A percentile compares a stretch with the other conserved stretches of the same genome.
These are phyloP conservation scores for Cutaneotrichosporon sp. DNA, from an alignment of 1,284 basidiomycete species.

Conservation along the genomic window DNA sequence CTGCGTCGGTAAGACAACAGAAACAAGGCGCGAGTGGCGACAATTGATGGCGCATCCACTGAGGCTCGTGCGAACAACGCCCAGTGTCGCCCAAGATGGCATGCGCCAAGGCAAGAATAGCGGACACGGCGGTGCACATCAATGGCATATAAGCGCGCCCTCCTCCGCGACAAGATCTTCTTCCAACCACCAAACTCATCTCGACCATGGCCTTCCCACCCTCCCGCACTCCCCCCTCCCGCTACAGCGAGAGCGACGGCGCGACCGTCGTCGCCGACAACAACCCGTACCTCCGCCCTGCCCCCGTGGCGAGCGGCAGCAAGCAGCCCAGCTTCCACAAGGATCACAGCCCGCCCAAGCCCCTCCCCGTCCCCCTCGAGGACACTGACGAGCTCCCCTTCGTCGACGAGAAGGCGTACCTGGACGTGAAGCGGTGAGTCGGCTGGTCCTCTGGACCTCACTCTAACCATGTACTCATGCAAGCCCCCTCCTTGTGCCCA, in stretches of 20 bases:
- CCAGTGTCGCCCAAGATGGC: neutral
- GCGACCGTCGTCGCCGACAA: constrained; percentile 15
- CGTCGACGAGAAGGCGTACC: constrained; percentile 18
- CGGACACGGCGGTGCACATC: neutral
- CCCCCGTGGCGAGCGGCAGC: neutral
- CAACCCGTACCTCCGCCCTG: neutral
- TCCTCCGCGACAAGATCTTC: neutral
- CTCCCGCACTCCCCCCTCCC: neutral
- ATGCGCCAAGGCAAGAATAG: neutral
- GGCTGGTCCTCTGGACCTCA: too few species aligned
- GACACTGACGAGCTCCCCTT: constrained; percentile 13
- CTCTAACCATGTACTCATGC: too few species aligned
- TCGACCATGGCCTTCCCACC: neutral
- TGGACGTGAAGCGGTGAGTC: constrained; percentile 17
- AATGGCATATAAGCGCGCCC: neutral
- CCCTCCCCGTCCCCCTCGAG: neutral
- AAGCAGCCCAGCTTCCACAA: too few species aligned
- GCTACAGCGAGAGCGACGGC: constrained; percentile 13
- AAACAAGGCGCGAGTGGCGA: too few species aligned
- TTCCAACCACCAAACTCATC: neutral
- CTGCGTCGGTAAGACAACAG: neutral
- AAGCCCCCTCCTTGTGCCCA: constrained; percentile 15
- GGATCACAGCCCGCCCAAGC: neutral
- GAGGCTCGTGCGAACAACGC: neutral
- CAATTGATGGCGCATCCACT: neutral